Evolutionary conservation across 495 filamentous ascomycete species (phyloP).

Genomic region (Glarea lozoyensis): DNA sequence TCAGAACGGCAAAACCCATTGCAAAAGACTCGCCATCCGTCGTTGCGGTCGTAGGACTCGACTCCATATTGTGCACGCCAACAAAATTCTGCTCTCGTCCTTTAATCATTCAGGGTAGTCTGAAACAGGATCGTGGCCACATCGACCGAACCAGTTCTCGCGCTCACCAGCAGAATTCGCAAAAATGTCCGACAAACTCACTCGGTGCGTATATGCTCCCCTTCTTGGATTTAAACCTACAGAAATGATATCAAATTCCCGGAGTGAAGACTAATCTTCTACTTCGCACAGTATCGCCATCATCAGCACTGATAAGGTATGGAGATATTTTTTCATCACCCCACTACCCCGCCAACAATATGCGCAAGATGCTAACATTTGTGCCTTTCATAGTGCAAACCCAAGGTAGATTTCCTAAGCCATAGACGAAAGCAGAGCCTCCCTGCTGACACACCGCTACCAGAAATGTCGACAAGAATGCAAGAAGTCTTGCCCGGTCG

Average conservation of each 20-base stretch:
- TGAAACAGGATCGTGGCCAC: neutral
- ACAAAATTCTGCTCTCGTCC: neutral
- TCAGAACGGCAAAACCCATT: neutral
- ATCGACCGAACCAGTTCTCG: neutral
- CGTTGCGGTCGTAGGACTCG: too few species aligned
- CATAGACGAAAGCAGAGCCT: neutral
- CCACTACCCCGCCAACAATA: constrained; percentile 22
- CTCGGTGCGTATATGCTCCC: constrained; percentile 45
- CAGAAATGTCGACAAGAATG: constrained; percentile 97
- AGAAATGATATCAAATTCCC: neutral
- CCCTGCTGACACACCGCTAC: constrained; percentile 13
- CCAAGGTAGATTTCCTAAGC: constrained; percentile 55
- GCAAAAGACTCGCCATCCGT: too few species aligned
- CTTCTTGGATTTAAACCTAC: neutral
- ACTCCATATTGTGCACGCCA: neutral
- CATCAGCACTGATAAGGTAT: constrained; percentile 92
- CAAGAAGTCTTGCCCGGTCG: constrained; percentile 98
- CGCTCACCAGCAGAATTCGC: neutral
- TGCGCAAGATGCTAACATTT: constrained; percentile 26
- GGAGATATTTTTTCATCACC: constrained; percentile 21
- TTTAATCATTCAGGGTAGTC: neutral
- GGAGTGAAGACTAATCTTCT: neutral
- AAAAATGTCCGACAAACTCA: constrained; percentile 77
- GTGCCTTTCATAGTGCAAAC: constrained; percentile 64
- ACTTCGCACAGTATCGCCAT: constrained; percentile 76